A percentile compares a stretch with the other conserved stretches of the same genome.
Conservation (phyloP, 2,329 filamentous ascomycete species). For the Cordyceps militaris region DNA sequence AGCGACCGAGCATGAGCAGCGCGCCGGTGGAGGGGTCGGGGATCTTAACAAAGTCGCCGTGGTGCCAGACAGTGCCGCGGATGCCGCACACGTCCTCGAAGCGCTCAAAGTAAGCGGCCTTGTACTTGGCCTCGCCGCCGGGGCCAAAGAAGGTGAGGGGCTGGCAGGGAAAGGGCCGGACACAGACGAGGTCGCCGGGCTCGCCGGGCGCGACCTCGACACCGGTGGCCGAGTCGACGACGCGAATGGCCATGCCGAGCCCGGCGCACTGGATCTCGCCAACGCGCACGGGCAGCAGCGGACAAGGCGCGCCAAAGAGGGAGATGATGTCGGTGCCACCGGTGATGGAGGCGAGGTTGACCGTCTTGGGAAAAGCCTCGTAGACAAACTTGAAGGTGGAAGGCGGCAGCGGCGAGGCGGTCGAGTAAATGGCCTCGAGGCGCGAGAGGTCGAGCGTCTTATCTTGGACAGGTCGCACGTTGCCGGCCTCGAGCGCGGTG, state of each 20-base stretch:
- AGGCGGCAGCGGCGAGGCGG: constrained; percentile 83
- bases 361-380: constrained; percentile 64
- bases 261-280: constrained; percentile 74
- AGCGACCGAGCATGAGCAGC: constrained; percentile 83
- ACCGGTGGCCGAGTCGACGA: constrained; percentile 52
- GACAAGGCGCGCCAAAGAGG: constrained; percentile 80
- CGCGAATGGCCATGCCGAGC: constrained; percentile 69
- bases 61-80: constrained; percentile 65
- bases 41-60: constrained; percentile 80
- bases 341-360: constrained; percentile 89
- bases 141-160: constrained; percentile 82
- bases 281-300: constrained; percentile 61
- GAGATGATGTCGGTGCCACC: constrained; percentile 96
- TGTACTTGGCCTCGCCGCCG: constrained; percentile 62
- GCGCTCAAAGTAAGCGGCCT: constrained; percentile 77
- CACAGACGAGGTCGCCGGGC: constrained; percentile 83
- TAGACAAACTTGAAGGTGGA: constrained; percentile 93
- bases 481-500: constrained; percentile 77
- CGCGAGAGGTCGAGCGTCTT: constrained; percentile 49
- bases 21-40: constrained; percentile 64
- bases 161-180: constrained; percentile 79
- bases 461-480: constrained; percentile 49
- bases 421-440: constrained; percentile 85
- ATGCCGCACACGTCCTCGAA: constrained; percentile 48
- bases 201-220: constrained; percentile 52